Percentiles rank a stretch among this genome's conserved stretches.
phyloP scores from a whole-genome alignment of 768 basidiomycete genomes.

The Russula sp. region DNA sequence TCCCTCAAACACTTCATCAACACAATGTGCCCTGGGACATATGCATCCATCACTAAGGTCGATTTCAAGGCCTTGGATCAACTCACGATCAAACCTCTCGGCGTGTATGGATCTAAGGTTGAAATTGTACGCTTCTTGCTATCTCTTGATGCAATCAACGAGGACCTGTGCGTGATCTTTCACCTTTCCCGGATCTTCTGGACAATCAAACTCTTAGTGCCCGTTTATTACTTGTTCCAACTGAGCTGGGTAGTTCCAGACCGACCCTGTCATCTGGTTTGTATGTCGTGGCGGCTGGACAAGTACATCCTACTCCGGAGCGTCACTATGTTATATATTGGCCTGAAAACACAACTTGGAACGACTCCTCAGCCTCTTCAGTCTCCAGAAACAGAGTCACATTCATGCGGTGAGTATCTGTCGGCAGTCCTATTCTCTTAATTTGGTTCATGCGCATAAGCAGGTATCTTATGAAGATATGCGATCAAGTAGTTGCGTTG shows the following conservation, averaged over 20 bases:
- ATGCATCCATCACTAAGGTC: slow-evolving; percentile 31
- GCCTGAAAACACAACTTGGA: slow-evolving; percentile 41
- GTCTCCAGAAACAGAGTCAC: slow-evolving; percentile 47
- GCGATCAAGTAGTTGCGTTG: slow-evolving; percentile 47
- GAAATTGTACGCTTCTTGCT: slow-evolving; percentile 43
- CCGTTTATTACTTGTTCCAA: slow-evolving; percentile 15
- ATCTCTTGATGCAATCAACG: slow-evolving; percentile 31
- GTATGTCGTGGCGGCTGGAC: slow-evolving; percentile 33
- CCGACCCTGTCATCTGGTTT: slow-evolving; percentile 43
- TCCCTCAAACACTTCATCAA: slow-evolving; percentile 44
- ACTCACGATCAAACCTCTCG: slow-evolving; percentile 40
- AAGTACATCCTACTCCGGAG: slow-evolving; percentile 14
- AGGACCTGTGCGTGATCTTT: slow-evolving; percentile 32
- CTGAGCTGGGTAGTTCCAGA: slow-evolving; percentile 16
- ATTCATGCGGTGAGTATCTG: slow-evolving; percentile 46
- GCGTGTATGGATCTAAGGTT: slow-evolving; percentile 48
- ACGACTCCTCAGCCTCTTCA: slow-evolving; percentile 38
- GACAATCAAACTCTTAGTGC: slow-evolving; percentile 27
- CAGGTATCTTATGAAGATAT: slow-evolving; percentile 54
- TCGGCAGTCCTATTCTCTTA: background rate
- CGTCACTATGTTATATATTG: slow-evolving; percentile 33
- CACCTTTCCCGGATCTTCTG: background rate
- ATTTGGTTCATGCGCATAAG: background rate
- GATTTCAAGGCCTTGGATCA: slow-evolving; percentile 35
- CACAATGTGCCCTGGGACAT: slow-evolving; percentile 41